Evolutionary conservation across 2,329 filamentous ascomycete genomes (phyloP), one percentile per base, ranked within the genome.

Genomic region (Paraphaeosphaeria minitans): DNA sequence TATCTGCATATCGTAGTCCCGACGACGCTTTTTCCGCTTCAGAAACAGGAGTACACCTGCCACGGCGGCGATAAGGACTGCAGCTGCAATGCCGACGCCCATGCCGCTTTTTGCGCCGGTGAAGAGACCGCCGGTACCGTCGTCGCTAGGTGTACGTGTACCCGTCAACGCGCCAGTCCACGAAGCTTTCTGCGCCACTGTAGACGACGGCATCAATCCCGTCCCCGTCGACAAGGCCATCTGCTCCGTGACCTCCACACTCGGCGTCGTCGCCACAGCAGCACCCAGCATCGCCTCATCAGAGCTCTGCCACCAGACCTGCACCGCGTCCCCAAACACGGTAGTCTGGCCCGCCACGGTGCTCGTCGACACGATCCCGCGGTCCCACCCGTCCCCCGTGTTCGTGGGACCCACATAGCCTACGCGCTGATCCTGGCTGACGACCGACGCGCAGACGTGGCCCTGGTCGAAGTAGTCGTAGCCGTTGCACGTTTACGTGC

Each of bases 261-360:
- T 31, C 10, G 24, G 35, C 14, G 52, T 9, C 13, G 42, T 31
- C 3, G 22, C 22, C 9, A 21, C 8, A 22, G 22, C 52, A 4
- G 52, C 27, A n/a, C 41, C 8, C 3, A 54, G 41, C 3, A 46
- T 10, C 14, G 52, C 52, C 42, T 45, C 24, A 14, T 54, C 52
- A 8, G 52, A 21, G 24, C 42, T 47, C 39, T 54, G 52, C 52
- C 52, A 54, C 52, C 13, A 35, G 6, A 54, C 47, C 35, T n/a
- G 52, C 14, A 54, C 42, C 1, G 41, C 52, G 41, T 54, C n/a
- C 6, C 52, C 52, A 22, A 19, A 4, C 13, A 46, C 41, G 2
- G 13, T 29, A 16, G 21, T 21, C 10, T 19, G 14, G 2, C 22
- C 22, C n/a, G 52, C 19, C 22, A 21, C 14, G n/a, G 52, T 54